Base-by-base conservation (phyloP, 2,329 filamentous ascomycete species). In the Ophiostoma sp. region DNA sequence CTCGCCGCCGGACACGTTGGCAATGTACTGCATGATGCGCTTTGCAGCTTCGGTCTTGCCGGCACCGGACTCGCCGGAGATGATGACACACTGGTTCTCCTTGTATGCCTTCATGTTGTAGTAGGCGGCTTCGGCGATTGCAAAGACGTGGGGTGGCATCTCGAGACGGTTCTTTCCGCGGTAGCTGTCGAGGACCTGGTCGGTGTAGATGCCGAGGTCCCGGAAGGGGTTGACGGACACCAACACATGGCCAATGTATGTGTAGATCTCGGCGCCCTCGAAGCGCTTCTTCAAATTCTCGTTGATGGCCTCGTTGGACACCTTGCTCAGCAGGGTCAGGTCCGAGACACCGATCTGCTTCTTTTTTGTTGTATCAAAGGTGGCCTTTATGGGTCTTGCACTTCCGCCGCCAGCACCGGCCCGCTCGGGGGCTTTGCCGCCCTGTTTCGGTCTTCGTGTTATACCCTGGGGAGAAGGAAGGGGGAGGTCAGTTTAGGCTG, bases 21-120 rank as follows among this genome's bases (percentile, higher is more conserved):
- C 95, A 78, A 99, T 98, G 80, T 99, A 99, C 81, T 99, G 95
- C 94, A 99, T 99, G 75, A 99, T 91, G 75, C 94, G 90, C 85
- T 99, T 98, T 70, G 95, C 95, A 5, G 95, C 95, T 80, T 99
- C 95, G 14, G 95, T 99, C 84, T 99, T 99, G 78, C 95, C 95
- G 45, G 95, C 95, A 77, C 95, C 95, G 2, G 95, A 98, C 81
- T 99, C 95, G 77, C 95, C 95, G 4, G 95, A 98, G 74, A 99
- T 99, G 79, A 99, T 99, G 73, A 99, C 94, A 81, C 95, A 98
- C 79, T 99, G 95, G 81, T 98, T 98, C 74, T 98, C 95, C 76
- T 92, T 92, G 84, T 99, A 99, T 64, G 93, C 94, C 79, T 98
- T 98, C 95, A 99, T 98, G 82, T 99, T 98, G 82, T 98, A 98